phyloP scores from a whole-genome alignment of 2,329 filamentous ascomycete genomes.

The Fusarium citri region DNA sequence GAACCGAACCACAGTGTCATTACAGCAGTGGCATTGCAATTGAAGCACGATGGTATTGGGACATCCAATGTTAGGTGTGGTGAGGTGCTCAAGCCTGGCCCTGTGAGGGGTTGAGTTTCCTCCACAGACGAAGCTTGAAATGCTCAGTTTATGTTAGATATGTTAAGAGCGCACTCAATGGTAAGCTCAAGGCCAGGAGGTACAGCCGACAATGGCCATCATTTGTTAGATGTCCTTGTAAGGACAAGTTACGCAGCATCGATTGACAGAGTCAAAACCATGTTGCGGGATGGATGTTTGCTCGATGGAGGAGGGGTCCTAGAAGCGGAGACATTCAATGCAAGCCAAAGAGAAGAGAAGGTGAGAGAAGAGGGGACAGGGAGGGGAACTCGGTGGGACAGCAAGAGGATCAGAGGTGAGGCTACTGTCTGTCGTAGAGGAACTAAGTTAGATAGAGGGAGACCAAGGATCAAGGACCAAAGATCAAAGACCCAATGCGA shows the following conservation, averaged over 20 bases:
- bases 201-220: conserved; percentile 3
- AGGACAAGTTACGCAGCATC: neutral
- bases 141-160: neutral
- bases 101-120: neutral
- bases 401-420: neutral
- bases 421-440: neutral
- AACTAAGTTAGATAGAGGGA: neutral
- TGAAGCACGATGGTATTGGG: neutral
- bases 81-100: neutral
- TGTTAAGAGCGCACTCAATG: conserved; percentile 14
- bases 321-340: neutral
- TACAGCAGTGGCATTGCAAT: conserved; percentile 5
- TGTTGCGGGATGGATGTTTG: neutral
- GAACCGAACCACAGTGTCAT: neutral
- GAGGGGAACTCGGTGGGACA: neutral
- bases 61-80: neutral
- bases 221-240: neutral
- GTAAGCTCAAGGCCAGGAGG: conserved; percentile 9
- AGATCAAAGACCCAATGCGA: neutral
- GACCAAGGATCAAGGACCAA: conserved; percentile 5
- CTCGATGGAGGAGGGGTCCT: neutral
- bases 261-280: neutral
- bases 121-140: neutral
- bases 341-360: neutral
- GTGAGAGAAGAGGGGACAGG: neutral